Evolutionary conservation across 2,329 filamentous ascomycete genomes (phyloP), one percentile per base, ranked within the genome.

Genomic region (Helminthosporium solani): DNA sequence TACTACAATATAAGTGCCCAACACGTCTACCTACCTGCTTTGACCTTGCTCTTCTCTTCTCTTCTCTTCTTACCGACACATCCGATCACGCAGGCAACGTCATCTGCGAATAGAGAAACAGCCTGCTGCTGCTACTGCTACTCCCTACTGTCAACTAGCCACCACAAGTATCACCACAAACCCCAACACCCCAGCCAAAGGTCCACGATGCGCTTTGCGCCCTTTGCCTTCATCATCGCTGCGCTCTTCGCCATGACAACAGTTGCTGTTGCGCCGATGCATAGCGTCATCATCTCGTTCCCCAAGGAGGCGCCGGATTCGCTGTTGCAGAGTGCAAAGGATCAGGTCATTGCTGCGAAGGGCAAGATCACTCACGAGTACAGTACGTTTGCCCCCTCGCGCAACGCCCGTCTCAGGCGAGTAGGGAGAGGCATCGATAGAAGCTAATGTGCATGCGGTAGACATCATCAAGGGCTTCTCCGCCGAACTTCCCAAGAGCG

Each of bases 331-430:
- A 71, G 87, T 45, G 90, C 88, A 35, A 94, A 86, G 75, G 72
- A 85, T 33, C 80, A 82, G 2, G 84, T 96, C 59, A 71, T 77
- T 42, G 76, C 84, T 36, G 84, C 84, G 31, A 57, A 81, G 76
- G 78, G 88, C 31, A 72, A 81, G 40, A 89, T 96, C 58, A 94
- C 87, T 18, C 89, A 95, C 73, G 81, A 85, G 62, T 94, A 89
- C 70, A 83, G 58, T 61, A 40, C 25, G 55, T 60, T n/a, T n/a
- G n/a, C n/a, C n/a, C n/a, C n/a, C n/a, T n/a, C n/a, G n/a, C n/a
- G n/a, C n/a, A n/a, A n/a, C n/a, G n/a, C n/a, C n/a, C n/a, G n/a
- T n/a, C n/a, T n/a, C n/a, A n/a, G n/a, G n/a, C n/a, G n/a, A n/a
- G n/a, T n/a, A n/a, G n/a, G n/a, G n/a, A n/a, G n/a, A n/a, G n/a